phyloP scores from a whole-genome alignment of 2,329 filamentous ascomycete genomes.

The Pseudogymnoascus sp. region DNA sequence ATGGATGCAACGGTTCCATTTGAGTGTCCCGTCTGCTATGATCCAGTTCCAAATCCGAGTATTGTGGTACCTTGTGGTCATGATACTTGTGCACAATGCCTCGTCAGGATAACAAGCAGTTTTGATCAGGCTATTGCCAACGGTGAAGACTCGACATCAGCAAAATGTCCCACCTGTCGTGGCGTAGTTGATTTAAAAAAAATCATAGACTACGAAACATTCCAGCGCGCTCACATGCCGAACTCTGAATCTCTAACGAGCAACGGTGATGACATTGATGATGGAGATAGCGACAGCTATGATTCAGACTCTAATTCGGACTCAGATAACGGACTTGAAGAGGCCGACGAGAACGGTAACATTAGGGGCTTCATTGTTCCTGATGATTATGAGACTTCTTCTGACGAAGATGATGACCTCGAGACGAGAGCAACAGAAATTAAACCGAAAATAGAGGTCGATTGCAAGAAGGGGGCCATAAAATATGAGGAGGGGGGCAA shows the following conservation, averaged over 20 bases:
- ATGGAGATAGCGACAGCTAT: conserved; percentile 22
- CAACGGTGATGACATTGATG: conserved; percentile 17
- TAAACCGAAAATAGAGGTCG: neutral
- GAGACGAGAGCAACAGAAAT: conserved; percentile 13
- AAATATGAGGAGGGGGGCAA: neutral
- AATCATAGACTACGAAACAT: conserved; percentile 65
- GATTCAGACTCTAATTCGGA: conserved; percentile 29
- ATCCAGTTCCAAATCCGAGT: conserved; percentile 62
- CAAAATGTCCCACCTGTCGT: conserved; percentile 67
- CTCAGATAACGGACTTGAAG: conserved; percentile 33
- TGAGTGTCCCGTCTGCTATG: conserved; percentile 77
- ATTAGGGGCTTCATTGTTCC: conserved; percentile 48
- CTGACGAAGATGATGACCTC: conserved; percentile 18
- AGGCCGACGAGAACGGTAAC: conserved; percentile 33
- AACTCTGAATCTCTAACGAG: conserved; percentile 33
- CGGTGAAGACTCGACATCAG: conserved; percentile 42
- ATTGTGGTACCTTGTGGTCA: conserved; percentile 82
- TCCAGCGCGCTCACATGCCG: conserved; percentile 63
- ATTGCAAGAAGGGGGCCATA: neutral
- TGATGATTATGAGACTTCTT: conserved; percentile 32
- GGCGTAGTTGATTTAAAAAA: conserved; percentile 55
- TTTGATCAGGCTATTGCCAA: conserved; percentile 45
- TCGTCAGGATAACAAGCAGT: conserved; percentile 58
- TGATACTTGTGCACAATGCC: conserved; percentile 67
- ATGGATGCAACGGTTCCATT: conserved; percentile 39